These are phyloP conservation scores for Xenoacremonium recifei DNA, from an alignment of 2,329 filamentous ascomycete species.

Conservation along the genomic window DNA sequence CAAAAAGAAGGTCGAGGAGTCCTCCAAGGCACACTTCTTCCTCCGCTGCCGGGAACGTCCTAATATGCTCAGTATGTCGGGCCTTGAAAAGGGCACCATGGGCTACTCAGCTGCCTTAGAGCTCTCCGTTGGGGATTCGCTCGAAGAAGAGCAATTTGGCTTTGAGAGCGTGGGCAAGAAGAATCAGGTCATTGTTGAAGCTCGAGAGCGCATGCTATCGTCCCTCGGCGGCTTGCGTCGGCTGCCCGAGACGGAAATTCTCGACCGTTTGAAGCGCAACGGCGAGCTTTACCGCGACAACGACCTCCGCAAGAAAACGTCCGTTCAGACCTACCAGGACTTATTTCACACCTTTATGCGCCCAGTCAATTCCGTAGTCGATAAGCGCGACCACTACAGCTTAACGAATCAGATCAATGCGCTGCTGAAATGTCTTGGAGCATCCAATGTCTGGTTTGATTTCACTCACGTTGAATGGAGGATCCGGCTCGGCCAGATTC, in stretches of 20 bases:
- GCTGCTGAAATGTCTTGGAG: slow-evolving; percentile 62
- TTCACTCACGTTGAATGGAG: slow-evolving; percentile 75
- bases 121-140: slow-evolving; percentile 60
- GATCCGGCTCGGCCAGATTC: slow-evolving; percentile 67
- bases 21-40: slow-evolving; percentile 55
- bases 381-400: slow-evolving; percentile 58
- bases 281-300: slow-evolving; percentile 55
- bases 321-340: slow-evolving; percentile 60
- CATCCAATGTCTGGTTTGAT: slow-evolving; percentile 70
- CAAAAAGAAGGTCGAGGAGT: slow-evolving; percentile 41
- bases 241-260: slow-evolving; percentile 55
- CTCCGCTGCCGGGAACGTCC: slow-evolving; percentile 61
- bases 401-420: slow-evolving; percentile 69
- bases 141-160: slow-evolving; percentile 61
- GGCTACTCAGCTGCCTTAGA: slow-evolving; percentile 69
- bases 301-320: slow-evolving; percentile 48
- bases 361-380: slow-evolving; percentile 54
- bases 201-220: slow-evolving; percentile 56
- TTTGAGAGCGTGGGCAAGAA: slow-evolving; percentile 56
- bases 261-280: slow-evolving; percentile 58
- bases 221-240: slow-evolving; percentile 53
- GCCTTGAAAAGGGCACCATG: slow-evolving; percentile 68
- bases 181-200: slow-evolving; percentile 53
- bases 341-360: slow-evolving; percentile 60
- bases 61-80: slow-evolving; percentile 71